Conservation (phyloP, 2,329 filamentous ascomycete genomes). For the Macrophomina pseudophaseolina region DNA sequence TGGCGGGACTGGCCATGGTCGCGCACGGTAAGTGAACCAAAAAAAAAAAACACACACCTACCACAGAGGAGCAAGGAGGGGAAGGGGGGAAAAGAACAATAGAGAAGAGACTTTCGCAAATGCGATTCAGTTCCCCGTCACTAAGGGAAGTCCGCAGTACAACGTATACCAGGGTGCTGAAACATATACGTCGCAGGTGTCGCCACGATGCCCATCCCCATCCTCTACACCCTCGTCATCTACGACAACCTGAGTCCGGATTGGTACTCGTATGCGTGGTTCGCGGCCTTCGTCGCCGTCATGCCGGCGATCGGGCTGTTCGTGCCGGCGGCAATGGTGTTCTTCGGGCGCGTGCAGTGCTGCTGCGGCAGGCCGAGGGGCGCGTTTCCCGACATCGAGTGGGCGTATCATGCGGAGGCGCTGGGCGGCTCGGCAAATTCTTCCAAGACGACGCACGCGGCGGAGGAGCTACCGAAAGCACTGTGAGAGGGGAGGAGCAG, state of each 20-base stretch:
- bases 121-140: too few species aligned
- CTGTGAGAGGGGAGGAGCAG: not conserved
- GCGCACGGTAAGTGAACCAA: conserved; percentile 20
- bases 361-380: conserved; percentile 22
- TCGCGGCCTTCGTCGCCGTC: conserved; percentile 27
- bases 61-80: too few species aligned
- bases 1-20: conserved; percentile 28
- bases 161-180: too few species aligned
- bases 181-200: not conserved
- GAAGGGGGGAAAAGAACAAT: too few species aligned
- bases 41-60: too few species aligned
- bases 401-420: not conserved
- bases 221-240: conserved; percentile 27
- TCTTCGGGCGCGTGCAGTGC: conserved; percentile 29
- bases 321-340: conserved; percentile 28
- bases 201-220: conserved; percentile 26
- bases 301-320: conserved; percentile 27
- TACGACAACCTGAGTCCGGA: conserved; percentile 27
- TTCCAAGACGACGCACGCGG: not conserved
- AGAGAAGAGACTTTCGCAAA: too few species aligned
- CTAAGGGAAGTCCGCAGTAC: too few species aligned
- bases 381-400: not conserved
- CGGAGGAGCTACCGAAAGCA: not conserved
- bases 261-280: conserved; percentile 27
- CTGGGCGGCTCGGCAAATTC: not conserved